Base-by-base conservation (phyloP, 2,329 filamentous ascomycete species). In the Corinectria fuckeliana region DNA sequence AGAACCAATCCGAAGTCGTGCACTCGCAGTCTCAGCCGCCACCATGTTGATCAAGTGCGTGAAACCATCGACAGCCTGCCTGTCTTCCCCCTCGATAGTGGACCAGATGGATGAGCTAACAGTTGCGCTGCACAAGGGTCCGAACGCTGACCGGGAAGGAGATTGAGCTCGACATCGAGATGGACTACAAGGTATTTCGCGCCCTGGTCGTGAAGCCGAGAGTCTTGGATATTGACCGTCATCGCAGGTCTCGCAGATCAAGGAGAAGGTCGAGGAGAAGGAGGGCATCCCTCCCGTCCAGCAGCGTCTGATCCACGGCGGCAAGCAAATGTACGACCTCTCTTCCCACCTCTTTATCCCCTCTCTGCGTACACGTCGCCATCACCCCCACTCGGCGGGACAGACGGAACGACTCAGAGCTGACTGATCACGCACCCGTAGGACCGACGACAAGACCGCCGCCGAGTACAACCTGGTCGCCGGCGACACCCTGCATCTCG, bases 241-340 rank as follows among this genome's bases (percentile, higher is more conserved):
- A 20, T 32, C 36, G 48, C 67, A 96, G 93, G 91, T 98, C 69
- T 89, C 91, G 38, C 89, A 93, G 77, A 98, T 99, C 84, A 99
- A 99, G 85, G 95, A 98, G 80, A 93, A 94, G 72, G 95, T 99
- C 56, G 95, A 99, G 79, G 95, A 99, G 82, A 98, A 98, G 81
- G 95, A 98, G 76, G 95, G 95, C 57, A 99, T 99, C 71, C 94
- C 95, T 41, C 95, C 95, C 1, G 93, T 95, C 16, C 95, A 99
- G 80, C 95, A 99, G 80, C 89, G 95, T 59, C 82, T 99, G 67
- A 99, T 99, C 73, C 97, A 90, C 75, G 93, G 94, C 53, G 95
- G 95, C 72, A 99, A 99, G 83, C 95, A 99, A 77, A 97, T 99
- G 95, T 97, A 80, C 62, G 82, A 20, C 14, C 14, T 34, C 41